Conservation (phyloP, 2,329 filamentous ascomycete genomes). For the Botrytis galanthina region DNA sequence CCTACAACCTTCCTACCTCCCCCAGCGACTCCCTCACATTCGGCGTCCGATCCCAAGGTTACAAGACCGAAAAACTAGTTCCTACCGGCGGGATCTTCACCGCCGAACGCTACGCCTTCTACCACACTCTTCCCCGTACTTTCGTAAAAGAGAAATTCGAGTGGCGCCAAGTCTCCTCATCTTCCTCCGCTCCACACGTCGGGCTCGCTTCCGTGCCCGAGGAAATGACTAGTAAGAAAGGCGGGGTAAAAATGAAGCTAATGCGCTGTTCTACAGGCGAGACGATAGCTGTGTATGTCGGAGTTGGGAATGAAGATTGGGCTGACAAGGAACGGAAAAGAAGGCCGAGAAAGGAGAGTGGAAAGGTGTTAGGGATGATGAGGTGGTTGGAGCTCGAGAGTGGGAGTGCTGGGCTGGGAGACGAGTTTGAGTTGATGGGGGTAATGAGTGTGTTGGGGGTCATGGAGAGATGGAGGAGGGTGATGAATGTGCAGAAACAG, state of each 20-base stretch:
- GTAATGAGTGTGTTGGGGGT: slow-evolving; percentile 32
- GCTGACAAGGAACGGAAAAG: slow-evolving; percentile 27
- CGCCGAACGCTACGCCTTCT: slow-evolving; percentile 31
- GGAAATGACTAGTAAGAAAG: slow-evolving; percentile 24
- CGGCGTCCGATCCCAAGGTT: slow-evolving; percentile 20
- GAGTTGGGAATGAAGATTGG: slow-evolving; percentile 24
- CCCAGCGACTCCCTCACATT: slow-evolving; percentile 16
- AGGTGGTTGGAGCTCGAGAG: slow-evolving; percentile 17
- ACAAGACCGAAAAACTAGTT: slow-evolving; percentile 26
- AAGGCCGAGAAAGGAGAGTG: slow-evolving; percentile 23
- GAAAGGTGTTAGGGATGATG: slow-evolving; percentile 12
- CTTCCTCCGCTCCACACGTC: neutral
- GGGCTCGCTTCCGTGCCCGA: neutral
- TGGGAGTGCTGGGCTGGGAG: slow-evolving; percentile 26
- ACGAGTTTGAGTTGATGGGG: slow-evolving; percentile 33
- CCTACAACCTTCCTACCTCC: slow-evolving; percentile 18
- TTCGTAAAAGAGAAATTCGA: slow-evolving; percentile 31
- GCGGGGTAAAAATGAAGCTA: slow-evolving; percentile 30
- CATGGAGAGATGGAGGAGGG: slow-evolving; percentile 32
- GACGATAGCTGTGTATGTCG: slow-evolving; percentile 34
- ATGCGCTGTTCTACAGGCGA: slow-evolving; percentile 31
- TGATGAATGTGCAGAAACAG: slow-evolving; percentile 23
- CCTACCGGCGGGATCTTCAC: slow-evolving; percentile 30
- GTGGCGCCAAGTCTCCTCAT: slow-evolving; percentile 26
- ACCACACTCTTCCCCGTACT: slow-evolving; percentile 27